Evolutionary conservation across 441 rosid species (phyloP).

Genomic region (Erodium chrysanthum): DNA sequence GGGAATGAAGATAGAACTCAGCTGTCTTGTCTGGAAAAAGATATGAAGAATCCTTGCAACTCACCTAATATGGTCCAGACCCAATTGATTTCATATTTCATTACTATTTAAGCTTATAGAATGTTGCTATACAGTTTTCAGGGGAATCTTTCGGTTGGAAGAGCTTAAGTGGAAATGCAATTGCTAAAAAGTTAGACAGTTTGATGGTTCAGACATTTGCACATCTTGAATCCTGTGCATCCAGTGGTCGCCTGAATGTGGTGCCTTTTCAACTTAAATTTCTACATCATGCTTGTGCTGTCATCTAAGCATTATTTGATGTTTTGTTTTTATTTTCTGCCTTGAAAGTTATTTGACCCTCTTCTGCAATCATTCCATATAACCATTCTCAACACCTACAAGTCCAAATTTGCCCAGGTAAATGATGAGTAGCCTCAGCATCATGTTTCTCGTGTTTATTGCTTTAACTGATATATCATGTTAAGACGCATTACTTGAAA

Average conservation of each 20-base stretch:
- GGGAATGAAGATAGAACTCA: background rate
- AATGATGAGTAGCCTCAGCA: background rate
- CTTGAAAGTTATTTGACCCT: conserved; percentile 50
- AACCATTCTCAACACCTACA: conserved; percentile 49
- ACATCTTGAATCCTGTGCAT: conserved; percentile 65
- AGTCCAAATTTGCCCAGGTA: conserved; percentile 84
- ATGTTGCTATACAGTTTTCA: conserved; percentile 33
- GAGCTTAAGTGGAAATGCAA: conserved; percentile 33
- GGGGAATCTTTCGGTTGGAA: conserved; percentile 30
- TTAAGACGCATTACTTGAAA: background rate
- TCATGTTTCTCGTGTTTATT: background rate
- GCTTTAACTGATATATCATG: background rate
- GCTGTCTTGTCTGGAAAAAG: background rate
- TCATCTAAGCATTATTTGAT: background rate
- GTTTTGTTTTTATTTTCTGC: background rate
- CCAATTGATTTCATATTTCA: background rate
- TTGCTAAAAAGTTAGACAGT: conserved; percentile 58
- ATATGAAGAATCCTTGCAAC: background rate
- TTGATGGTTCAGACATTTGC: conserved; percentile 63
- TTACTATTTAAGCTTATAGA: conserved; percentile 5
- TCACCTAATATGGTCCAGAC: background rate
- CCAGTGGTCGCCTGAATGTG: conserved; percentile 46
- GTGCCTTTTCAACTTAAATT: conserved; percentile 27
- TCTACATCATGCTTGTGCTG: background rate
- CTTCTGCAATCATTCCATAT: conserved; percentile 54